These are phyloP conservation scores for Dactylellina cionopaga DNA, from an alignment of 2,329 filamentous ascomycete genomes.

Conservation along the genomic window DNA sequence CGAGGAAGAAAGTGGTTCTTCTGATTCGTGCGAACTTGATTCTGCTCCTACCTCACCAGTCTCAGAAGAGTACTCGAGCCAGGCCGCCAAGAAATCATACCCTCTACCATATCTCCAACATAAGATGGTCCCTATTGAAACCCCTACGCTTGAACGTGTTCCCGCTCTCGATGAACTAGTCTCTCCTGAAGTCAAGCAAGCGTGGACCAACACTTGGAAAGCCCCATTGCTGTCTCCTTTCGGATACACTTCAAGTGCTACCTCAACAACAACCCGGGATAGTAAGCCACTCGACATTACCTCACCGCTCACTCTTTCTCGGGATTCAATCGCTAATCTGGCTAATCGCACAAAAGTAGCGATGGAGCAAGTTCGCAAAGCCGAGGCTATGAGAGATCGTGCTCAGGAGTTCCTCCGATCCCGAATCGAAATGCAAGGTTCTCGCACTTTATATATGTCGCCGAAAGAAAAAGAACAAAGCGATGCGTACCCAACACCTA, in stretches of 20 bases:
- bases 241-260: not conserved
- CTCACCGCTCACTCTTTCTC: constrained; percentile 27
- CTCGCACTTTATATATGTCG: not conserved
- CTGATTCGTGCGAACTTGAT: constrained; percentile 1
- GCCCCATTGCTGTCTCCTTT: constrained; percentile 23
- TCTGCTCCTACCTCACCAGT: constrained; percentile 26
- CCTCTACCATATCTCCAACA: constrained; percentile 36
- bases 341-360: constrained; percentile 52
- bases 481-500: constrained; percentile 4
- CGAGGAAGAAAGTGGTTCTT: constrained; percentile 27
- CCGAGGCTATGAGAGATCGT: constrained; percentile 45
- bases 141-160: constrained; percentile 1
- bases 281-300: constrained; percentile 50
- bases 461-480: constrained; percentile 11
- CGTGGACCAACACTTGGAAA: constrained; percentile 41
- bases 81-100: constrained; percentile 5
- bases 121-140: not conserved
- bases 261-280: constrained; percentile 8
- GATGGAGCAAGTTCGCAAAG: constrained; percentile 51
- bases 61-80: constrained; percentile 8
- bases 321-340: constrained; percentile 47
- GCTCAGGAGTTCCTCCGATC: constrained; percentile 38
- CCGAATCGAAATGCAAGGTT: constrained; percentile 35
- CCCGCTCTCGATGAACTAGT: constrained; percentile 36
- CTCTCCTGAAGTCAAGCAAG: constrained; percentile 42